Evolutionary conservation across 164 flowering plant species (phyloP).

Genomic region (Vitis amurensis): DNA sequence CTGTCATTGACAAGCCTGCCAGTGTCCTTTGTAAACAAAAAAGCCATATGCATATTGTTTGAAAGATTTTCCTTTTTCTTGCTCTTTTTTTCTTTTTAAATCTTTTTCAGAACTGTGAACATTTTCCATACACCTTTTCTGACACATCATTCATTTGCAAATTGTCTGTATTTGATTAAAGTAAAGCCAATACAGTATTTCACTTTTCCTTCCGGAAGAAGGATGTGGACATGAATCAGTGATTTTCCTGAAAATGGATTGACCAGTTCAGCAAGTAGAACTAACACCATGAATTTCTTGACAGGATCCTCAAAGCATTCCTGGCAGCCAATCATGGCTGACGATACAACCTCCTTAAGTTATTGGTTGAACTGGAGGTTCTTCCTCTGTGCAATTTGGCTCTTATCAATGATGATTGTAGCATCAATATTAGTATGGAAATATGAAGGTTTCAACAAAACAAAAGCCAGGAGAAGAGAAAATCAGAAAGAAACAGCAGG

Average conservation of each 20-base stretch:
- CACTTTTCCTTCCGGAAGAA: neutral
- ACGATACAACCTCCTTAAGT: conserved; percentile 41
- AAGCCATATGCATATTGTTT: too few relatives aligned
- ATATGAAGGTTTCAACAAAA: conserved; percentile 38
- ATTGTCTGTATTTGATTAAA: neutral
- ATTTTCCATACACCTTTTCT: too few relatives aligned
- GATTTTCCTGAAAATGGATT: neutral
- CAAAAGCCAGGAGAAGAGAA: conserved; percentile 22
- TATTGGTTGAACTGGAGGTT: conserved; percentile 73
- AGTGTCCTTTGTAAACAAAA: too few relatives aligned
- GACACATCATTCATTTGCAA: neutral
- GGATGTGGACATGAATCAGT: neutral
- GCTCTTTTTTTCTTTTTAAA: too few relatives aligned
- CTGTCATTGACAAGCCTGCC: too few relatives aligned
- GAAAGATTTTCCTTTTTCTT: too few relatives aligned
- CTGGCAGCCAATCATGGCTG: conserved; percentile 38
- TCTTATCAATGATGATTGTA: conserved; percentile 25
- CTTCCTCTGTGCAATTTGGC: conserved; percentile 38
- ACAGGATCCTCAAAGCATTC: conserved; percentile 28
- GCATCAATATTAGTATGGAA: conserved; percentile 45
- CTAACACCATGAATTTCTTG: conserved; percentile 15
- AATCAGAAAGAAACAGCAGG: conserved; percentile 23
- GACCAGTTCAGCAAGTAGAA: neutral
- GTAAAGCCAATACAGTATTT: neutral
- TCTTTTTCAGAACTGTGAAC: too few relatives aligned